A percentile compares a stretch with the other conserved stretches of the same genome.
Conservation (phyloP, 164 flowering plant species). For the Nymphaea thermarum region DNA sequence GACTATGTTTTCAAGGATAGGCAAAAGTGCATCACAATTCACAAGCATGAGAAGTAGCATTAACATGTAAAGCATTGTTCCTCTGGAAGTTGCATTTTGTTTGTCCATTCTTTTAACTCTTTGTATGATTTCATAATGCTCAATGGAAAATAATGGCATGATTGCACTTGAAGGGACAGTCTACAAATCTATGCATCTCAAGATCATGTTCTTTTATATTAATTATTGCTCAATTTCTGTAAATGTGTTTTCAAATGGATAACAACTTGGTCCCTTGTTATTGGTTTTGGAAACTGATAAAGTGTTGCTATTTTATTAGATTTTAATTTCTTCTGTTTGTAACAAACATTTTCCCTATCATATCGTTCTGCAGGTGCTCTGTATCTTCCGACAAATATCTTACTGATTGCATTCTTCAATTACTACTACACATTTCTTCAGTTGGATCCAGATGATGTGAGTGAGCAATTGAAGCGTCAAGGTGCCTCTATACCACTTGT, state of each 20-base stretch:
- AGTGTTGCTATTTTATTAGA: not conserved
- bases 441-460: constrained; percentile 97
- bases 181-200: not conserved
- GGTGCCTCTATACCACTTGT: constrained; percentile 99
- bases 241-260: no score
- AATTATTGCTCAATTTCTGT: not conserved
- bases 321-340: not conserved
- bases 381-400: constrained; percentile 85
- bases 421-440: constrained; percentile 97
- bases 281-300: not conserved
- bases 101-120: no score
- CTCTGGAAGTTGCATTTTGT: no score
- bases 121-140: not conserved
- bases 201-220: no score
- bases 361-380: constrained; percentile 52
- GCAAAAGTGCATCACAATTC: no score
- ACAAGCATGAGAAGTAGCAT: no score
- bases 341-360: not conserved
- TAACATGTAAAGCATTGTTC: no score
- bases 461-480: constrained; percentile 97
- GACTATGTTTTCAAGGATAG: no score
- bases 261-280: not conserved
- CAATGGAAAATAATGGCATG: not conserved
- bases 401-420: constrained; percentile 94
- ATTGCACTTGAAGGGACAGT: not conserved